Base-by-base conservation (phyloP, 2,329 filamentous ascomycete genomes). In the Tolypocladium ophioglossoides region DNA sequence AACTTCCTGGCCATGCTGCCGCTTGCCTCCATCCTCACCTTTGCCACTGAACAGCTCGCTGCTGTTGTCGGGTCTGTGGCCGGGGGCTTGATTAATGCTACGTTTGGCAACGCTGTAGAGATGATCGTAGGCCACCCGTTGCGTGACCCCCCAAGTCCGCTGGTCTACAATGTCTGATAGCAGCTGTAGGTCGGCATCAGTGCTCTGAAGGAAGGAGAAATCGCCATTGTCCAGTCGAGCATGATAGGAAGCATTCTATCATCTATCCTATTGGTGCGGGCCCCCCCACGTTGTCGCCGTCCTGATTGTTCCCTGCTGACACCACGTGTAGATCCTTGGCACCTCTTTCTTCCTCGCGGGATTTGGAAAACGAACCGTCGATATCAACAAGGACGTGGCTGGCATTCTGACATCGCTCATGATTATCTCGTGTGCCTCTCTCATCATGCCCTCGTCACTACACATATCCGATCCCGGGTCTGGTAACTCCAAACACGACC, bases 171-270 rank as follows among this genome's bases (percentile, higher is more conserved):
- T 38, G 11, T 16, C 16, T 38, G 7, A 18, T 18, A 37, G 35
- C 35, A 7, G 35, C 35, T 37, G 35, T 7, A 37, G 35, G 54
- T 55, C 8, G 54, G 54, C 7, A 55, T 55, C 35, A 53, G 54
- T 47, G 54, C 54, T 44, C 27, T 55, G 27, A 52, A 51, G 27
- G 54, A 55, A 38, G 16, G 44, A 27, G 54, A 55, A 20, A 55
- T 55, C 16, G 35, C 51, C 46, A 55, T 59, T 12, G 56, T 59
- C 22, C 54, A 56, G 48, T 57, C 57, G 41, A 59, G 53, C 39
- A 59, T 58, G 56, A 59, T 59, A 39, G 57, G 57, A 27, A 59
- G 53, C 40, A 59, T 58, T 20, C 38, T 59, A 9, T 56, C 55
- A 8, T 59, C 57, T 35, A 40, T 54, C 16, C 9, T 60, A 37